Evolutionary conservation across 1,284 basidiomycete genomes (phyloP).

Genomic region (Austroboletus rostrupii): DNA sequence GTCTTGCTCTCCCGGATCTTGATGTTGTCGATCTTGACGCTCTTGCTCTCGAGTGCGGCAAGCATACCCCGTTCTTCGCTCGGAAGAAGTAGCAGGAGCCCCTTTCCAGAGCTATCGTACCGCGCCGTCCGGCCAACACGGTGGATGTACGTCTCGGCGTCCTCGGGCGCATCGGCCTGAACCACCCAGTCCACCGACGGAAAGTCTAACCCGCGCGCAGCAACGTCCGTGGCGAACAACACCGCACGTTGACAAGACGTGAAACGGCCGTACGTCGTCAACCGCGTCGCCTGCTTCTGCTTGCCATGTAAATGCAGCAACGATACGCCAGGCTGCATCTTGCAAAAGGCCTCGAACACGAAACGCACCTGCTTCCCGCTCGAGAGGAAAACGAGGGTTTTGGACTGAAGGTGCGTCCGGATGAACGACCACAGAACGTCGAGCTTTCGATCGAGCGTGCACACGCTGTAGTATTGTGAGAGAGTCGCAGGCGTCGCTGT

Average conservation of each 20-base stretch:
- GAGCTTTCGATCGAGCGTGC: conserved; percentile 84
- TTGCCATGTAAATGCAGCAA: conserved; percentile 94
- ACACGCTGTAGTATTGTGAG: conserved; percentile 89
- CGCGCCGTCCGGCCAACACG: conserved; percentile 94
- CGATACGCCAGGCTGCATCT: conserved; percentile 90
- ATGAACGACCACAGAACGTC: conserved; percentile 94
- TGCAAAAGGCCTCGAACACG: conserved; percentile 94
- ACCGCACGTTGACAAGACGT: conserved; percentile 76
- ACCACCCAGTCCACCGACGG: conserved; percentile 97
- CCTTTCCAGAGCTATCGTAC: conserved; percentile 89
- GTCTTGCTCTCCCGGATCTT: conserved; percentile 91
- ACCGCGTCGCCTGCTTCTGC: conserved; percentile 89
- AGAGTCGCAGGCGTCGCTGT: conserved; percentile 65
- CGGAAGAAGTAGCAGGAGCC: conserved; percentile 79
- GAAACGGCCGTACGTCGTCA: conserved; percentile 82
- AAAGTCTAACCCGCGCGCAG: conserved; percentile 95
- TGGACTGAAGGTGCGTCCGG: conserved; percentile 89
- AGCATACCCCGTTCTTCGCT: conserved; percentile 92
- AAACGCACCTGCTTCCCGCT: conserved; percentile 97
- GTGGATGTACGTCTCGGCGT: conserved; percentile 98
- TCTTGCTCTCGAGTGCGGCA: conserved; percentile 67
- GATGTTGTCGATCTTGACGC: conserved; percentile 76
- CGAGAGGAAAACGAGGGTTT: conserved; percentile 92
- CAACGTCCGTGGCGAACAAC: conserved; percentile 95
- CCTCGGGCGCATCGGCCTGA: conserved; percentile 96